Base-by-base conservation (phyloP, 2,329 filamentous ascomycete genomes). In the Cladosporium sp. region DNA sequence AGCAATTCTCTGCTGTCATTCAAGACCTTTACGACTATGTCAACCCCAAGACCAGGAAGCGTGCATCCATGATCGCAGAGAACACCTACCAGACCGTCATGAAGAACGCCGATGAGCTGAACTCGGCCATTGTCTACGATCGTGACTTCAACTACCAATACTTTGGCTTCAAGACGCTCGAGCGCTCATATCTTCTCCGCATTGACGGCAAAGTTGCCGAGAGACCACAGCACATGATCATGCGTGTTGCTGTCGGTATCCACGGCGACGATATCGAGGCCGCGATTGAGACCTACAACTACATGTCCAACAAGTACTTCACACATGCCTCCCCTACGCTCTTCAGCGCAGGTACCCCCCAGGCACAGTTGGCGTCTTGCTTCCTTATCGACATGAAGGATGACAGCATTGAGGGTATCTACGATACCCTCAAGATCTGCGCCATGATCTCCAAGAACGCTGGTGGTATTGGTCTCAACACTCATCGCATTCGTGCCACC, bases 61-160 rank as follows among this genome's bases (percentile, higher is more conserved):
- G 85, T 8, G 94, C 93, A 59, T 94, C 95, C 65, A 99, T 99
- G 95, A 98, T 99, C 76, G 93, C 94, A 51, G 83, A 94, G 76
- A 84, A 91, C 73, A 96, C 91, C 57, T 97, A 97, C 78, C 91
- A 97, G 74, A 92, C 88, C 69, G 91, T 99, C 70, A 95, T 97
- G 91, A 91, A 91, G 76, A 93, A 99, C 81, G 93, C 92, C 74
- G 95, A 97, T 65, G 95, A 99, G 82, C 87, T 99, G 65, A 97
- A 99, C 85, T 98, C 94, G 51, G 95, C 95, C 75, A 98, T 99
- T 78, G 94, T 99, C 74, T 99, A 98, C 76, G 95, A 99, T 83
- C 91, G 95, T 73, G 95, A 99, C 79, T 99, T 99, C 87, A 97
- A 98, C 87, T 99, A 99, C 85, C 95, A 99, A 84, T 99, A 96